These are phyloP conservation scores for Arabidopsis arenosa DNA, from an alignment of 345 rosid species.

Conservation along the genomic window DNA sequence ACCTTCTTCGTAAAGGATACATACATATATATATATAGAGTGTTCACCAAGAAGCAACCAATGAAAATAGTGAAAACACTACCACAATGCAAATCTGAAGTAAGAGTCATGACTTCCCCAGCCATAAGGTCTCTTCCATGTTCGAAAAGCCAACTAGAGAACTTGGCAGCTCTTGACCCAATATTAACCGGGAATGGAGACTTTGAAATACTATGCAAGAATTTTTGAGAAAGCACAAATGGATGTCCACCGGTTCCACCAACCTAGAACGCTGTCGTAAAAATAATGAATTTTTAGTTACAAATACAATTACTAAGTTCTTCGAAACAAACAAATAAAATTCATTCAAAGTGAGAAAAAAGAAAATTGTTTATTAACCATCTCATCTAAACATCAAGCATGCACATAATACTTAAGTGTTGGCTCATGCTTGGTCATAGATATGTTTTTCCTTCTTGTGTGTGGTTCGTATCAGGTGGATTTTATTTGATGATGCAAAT, in stretches of 20 bases:
- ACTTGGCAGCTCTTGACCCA: slow-evolving; percentile 79
- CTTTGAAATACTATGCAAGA: slow-evolving; percentile 72
- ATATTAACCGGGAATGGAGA: slow-evolving; percentile 79
- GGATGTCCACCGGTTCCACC: slow-evolving; percentile 86
- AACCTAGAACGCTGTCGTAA: slow-evolving; percentile 58
- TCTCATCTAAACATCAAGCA: slow-evolving; percentile 26
- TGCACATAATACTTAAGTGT: too few species aligned
- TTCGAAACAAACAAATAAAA: slow-evolving; percentile 5
- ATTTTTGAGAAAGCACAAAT: slow-evolving; percentile 77
- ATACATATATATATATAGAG: slow-evolving; percentile 53
- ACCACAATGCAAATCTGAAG: slow-evolving; percentile 87
- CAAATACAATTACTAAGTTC: slow-evolving; percentile 16
- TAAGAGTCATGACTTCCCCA: slow-evolving; percentile 55
- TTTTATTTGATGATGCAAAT: too few species aligned
- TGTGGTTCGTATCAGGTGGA: too few species aligned
- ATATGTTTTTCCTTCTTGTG: too few species aligned
- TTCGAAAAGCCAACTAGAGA: slow-evolving; percentile 74
- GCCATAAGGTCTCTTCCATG: slow-evolving; percentile 62
- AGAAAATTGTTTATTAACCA: slow-evolving; percentile 24
- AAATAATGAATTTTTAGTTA: slow-evolving; percentile 27
- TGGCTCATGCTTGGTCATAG: too few species aligned
- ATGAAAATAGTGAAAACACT: slow-evolving; percentile 75
- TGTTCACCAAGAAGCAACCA: slow-evolving; percentile 79
- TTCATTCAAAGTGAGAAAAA: slow-evolving; percentile 8
- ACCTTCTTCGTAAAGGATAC: slow-evolving; percentile 84